phyloP scores from a whole-genome alignment of 1,139 yeast genomes.

The Yarrowia galli region DNA sequence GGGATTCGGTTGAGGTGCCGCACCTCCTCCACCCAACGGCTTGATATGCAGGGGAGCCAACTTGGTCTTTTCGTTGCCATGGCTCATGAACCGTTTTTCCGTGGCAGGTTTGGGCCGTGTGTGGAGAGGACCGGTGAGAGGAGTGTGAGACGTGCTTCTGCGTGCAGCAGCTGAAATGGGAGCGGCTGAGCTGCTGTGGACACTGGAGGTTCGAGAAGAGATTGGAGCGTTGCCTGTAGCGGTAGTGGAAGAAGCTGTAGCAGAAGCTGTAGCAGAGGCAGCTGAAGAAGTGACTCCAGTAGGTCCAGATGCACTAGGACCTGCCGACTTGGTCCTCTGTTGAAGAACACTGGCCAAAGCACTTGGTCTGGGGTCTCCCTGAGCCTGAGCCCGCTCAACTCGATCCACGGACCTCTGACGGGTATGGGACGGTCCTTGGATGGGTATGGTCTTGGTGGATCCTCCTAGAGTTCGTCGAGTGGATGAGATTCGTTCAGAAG shows the following conservation, averaged over 20 bases:
- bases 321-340: not conserved
- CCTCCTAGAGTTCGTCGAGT: conserved; percentile 6
- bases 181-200: not conserved
- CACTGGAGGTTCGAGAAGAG: not conserved
- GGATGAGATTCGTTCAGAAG: not conserved
- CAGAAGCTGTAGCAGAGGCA: not conserved
- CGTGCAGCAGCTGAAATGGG: not conserved
- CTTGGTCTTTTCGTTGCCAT: conserved; percentile 25
- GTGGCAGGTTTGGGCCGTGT: conserved; percentile 7
- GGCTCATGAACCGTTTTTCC: conserved; percentile 35
- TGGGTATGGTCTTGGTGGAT: not conserved
- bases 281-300: not conserved
- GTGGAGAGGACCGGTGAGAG: conserved; percentile 4
- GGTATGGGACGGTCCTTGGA: conserved; percentile 3
- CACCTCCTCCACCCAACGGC: conserved; percentile 2
- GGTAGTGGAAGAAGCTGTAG: not conserved
- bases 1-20: not conserved
- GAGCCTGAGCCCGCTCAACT: not conserved
- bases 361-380: not conserved
- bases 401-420: conserved; percentile 26
- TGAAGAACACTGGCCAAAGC: conserved; percentile 5
- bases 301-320: not conserved
- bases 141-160: conserved; percentile 5
- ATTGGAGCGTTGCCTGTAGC: not conserved
- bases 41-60: conserved; percentile 32